Percentiles rank a stretch among this genome's conserved stretches.
Conservation (phyloP, 768 basidiomycete genomes). For the Sarcomyxa edulis region DNA sequence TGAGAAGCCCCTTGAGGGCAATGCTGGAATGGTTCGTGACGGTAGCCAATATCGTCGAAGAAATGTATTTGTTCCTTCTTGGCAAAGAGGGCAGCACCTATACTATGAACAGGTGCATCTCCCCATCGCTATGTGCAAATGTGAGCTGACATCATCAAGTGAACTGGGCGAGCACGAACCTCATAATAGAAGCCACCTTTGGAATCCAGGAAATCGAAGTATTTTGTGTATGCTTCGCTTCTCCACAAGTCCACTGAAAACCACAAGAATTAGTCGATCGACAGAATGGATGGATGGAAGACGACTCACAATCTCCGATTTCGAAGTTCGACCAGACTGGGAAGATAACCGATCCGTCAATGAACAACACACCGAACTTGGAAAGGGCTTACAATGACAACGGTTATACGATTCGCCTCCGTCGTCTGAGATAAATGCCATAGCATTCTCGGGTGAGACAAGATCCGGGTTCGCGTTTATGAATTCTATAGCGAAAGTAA, state of each 20-base stretch:
- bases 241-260: conserved; percentile 88
- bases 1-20: conserved; percentile 79
- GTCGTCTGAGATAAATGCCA: conserved; percentile 78
- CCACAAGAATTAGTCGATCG: no score
- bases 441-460: conserved; percentile 64
- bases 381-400: conserved; percentile 57
- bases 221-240: conserved; percentile 73
- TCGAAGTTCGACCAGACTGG: conserved; percentile 94
- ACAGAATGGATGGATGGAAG: no score
- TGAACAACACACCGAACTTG: neutral
- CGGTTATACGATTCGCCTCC: conserved; percentile 68
- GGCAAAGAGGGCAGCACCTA: conserved; percentile 87
- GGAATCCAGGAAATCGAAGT: conserved; percentile 77
- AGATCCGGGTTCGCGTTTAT: conserved; percentile 55
- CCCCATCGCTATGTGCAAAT: conserved; percentile 68
- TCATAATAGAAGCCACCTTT: conserved; percentile 90
- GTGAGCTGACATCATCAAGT: conserved; percentile 1
- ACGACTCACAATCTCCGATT: no score
- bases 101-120: conserved; percentile 86
- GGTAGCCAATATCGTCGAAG: conserved; percentile 92
- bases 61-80: conserved; percentile 89
- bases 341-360: conserved; percentile 3
- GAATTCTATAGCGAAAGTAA: conserved; percentile 53
- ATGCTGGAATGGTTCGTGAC: conserved; percentile 92
- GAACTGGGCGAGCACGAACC: conserved; percentile 26